These are phyloP conservation scores for Psophocarpus tetragonolobus DNA, from an alignment of 306 rosid genomes.

Conservation along the genomic window DNA sequence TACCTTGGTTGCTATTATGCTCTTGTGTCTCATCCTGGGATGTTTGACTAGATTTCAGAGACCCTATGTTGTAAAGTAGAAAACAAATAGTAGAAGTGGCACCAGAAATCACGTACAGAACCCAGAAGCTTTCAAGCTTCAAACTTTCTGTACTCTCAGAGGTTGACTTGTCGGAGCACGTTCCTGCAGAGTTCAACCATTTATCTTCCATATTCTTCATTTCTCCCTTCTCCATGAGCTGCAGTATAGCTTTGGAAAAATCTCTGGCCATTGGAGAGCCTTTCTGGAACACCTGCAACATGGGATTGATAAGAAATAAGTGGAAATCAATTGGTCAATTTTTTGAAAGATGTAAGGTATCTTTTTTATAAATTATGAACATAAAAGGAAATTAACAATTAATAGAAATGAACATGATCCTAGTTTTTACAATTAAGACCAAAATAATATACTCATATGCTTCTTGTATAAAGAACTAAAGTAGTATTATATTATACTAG, in stretches of 20 bases:
- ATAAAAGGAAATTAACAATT: too few species aligned
- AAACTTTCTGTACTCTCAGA: conserved; percentile 33
- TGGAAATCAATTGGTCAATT: background rate
- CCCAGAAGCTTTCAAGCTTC: conserved; percentile 56
- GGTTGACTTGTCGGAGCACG: conserved; percentile 28
- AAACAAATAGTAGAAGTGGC: conserved; percentile 54
- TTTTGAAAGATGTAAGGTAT: background rate
- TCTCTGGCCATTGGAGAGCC: conserved; percentile 75
- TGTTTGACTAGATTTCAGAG: background rate
- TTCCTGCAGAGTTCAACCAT: conserved; percentile 39
- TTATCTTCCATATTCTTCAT: conserved; percentile 38
- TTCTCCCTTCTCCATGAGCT: conserved; percentile 47
- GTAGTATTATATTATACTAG: background rate
- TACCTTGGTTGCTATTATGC: background rate
- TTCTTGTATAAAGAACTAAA: too few species aligned
- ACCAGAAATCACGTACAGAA: conserved; percentile 56
- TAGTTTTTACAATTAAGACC: too few species aligned
- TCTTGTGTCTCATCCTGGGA: conserved; percentile 5
- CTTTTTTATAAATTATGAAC: too few species aligned
- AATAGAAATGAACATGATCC: too few species aligned
- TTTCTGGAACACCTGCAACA: conserved; percentile 64
- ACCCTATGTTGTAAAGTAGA: conserved; percentile 34
- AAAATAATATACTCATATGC: too few species aligned
- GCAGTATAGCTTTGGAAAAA: conserved; percentile 55
- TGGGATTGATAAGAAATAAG: background rate